Percentiles rank a stretch among this genome's conserved stretches.
Evolutionary conservation across 2,329 filamentous ascomycete species (phyloP).

Genomic region (Sporothrix euskadiensis): DNA sequence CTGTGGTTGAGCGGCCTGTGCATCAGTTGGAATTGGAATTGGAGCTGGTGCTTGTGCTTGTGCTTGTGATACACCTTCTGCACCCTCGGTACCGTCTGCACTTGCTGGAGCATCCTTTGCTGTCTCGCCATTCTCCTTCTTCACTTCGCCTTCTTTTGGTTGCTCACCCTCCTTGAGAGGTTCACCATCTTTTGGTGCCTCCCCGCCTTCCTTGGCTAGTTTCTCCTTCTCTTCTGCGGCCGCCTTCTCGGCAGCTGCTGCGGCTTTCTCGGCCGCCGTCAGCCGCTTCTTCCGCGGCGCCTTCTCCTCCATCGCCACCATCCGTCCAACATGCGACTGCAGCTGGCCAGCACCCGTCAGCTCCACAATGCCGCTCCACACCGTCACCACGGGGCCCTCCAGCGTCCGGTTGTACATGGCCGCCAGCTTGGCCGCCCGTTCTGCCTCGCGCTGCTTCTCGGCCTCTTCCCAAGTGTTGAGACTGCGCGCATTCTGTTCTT

Average conservation of each 20-base stretch:
- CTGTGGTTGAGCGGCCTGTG: neutral
- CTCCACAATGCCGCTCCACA: slow-evolving; percentile 88
- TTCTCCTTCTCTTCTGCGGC: neutral
- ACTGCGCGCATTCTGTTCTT: slow-evolving; percentile 85
- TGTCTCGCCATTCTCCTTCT: neutral
- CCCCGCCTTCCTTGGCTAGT: neutral
- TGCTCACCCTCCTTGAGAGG: neutral
- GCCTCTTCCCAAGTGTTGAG: slow-evolving; percentile 92
- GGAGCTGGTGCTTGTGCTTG: neutral
- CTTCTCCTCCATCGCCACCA: slow-evolving; percentile 63
- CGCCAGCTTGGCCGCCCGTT: slow-evolving; percentile 78
- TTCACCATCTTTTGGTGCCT: neutral
- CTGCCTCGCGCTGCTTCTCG: slow-evolving; percentile 83
- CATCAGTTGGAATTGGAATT: neutral
- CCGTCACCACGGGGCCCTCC: slow-evolving; percentile 84
- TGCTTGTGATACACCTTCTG: neutral
- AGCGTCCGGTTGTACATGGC: slow-evolving; percentile 84
- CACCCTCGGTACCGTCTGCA: neutral
- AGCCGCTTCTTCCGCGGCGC: slow-evolving; percentile 54
- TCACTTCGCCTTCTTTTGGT: slow-evolving; percentile 6
- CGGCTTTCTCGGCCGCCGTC: slow-evolving; percentile 37
- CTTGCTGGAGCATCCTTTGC: neutral
- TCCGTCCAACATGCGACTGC: slow-evolving; percentile 64
- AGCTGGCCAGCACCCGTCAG: slow-evolving; percentile 72
- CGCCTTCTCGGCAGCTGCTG: slow-evolving; percentile 17